phyloP scores from a whole-genome alignment of 208 protist species.

The Leishmania lainsoni region DNA sequence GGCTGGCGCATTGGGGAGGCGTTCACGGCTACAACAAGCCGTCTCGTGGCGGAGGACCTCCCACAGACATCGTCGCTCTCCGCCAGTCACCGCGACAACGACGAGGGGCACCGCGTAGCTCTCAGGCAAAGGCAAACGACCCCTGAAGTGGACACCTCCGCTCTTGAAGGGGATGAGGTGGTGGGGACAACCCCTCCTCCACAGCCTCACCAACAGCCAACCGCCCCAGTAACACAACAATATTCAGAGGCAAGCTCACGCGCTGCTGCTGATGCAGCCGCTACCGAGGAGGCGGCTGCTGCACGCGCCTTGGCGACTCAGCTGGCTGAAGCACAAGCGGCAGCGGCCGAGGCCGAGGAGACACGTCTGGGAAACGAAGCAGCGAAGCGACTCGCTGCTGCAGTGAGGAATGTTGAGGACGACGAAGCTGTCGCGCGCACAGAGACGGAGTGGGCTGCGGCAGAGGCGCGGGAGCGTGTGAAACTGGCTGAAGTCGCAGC shows the following conservation, averaged over 20 bases:
- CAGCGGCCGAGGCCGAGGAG: slow-evolving; percentile 6
- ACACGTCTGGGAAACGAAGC: not conserved
- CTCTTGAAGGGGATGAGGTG: not conserved
- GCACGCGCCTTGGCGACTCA: not conserved
- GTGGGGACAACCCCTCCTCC: not conserved
- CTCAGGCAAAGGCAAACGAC: not conserved
- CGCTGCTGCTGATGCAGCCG: not conserved
- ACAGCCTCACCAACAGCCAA: not conserved
- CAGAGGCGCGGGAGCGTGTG: not conserved
- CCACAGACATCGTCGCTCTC: not conserved
- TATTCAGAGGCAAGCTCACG: not conserved
- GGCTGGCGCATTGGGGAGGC: not conserved
- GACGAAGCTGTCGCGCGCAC: slow-evolving; percentile 11
- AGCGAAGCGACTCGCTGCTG: slow-evolving; percentile 3
- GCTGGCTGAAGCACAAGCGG: not conserved
- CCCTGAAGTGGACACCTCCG: not conserved
- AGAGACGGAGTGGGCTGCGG: not conserved
- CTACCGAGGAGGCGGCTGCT: not conserved
- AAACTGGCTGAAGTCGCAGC: not conserved
- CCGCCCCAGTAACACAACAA: not conserved
- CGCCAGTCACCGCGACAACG: not conserved
- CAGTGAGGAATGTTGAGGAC: not conserved
- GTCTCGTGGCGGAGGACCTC: not conserved
- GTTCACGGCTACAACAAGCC: not conserved
- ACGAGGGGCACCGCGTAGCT: not conserved